Percentiles rank a stretch among this genome's conserved stretches.
Evolutionary conservation across 306 rosid genomes (phyloP).

Genomic region (Vigna hirtella): DNA sequence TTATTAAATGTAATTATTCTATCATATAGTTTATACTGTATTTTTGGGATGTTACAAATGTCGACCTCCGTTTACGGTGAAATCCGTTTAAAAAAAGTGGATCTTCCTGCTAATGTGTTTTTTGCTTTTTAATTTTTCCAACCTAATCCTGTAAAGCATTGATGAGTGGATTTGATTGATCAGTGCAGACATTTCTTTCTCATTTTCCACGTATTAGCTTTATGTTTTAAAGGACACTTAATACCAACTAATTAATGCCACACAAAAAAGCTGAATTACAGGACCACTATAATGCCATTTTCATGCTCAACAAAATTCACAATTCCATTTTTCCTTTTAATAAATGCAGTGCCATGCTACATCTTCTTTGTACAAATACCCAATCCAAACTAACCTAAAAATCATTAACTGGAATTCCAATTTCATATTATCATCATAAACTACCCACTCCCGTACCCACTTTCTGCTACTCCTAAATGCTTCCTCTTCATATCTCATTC

Average conservation of each 20-base stretch:
- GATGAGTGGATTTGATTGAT: too few relatives aligned
- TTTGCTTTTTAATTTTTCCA: background rate
- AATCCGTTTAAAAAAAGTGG: too few relatives aligned
- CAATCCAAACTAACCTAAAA: too few relatives aligned
- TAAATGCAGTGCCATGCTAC: too few relatives aligned
- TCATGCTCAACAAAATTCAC: background rate
- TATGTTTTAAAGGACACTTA: slow-evolving; percentile 50
- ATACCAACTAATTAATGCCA: slow-evolving; percentile 17
- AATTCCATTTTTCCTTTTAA: too few relatives aligned
- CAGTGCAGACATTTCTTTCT: background rate
- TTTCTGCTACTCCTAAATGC: slow-evolving; percentile 36
- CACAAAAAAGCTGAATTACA: slow-evolving; percentile 20
- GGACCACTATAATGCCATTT: slow-evolving; percentile 46
- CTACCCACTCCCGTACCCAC: slow-evolving; percentile 40
- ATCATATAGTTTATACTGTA: too few relatives aligned
- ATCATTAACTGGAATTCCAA: slow-evolving; percentile 37
- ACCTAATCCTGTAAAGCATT: too few relatives aligned
- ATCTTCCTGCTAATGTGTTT: too few relatives aligned
- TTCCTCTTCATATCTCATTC: slow-evolving; percentile 18
- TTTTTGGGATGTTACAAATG: too few relatives aligned
- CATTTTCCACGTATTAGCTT: slow-evolving; percentile 12
- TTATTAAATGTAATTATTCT: too few relatives aligned
- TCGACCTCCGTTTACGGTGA: too few relatives aligned
- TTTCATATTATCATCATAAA: slow-evolving; percentile 19
- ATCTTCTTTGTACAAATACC: background rate